These are phyloP conservation scores for Zymoseptoria tritici DNA, from an alignment of 2,329 filamentous ascomycete species.

Conservation along the genomic window DNA sequence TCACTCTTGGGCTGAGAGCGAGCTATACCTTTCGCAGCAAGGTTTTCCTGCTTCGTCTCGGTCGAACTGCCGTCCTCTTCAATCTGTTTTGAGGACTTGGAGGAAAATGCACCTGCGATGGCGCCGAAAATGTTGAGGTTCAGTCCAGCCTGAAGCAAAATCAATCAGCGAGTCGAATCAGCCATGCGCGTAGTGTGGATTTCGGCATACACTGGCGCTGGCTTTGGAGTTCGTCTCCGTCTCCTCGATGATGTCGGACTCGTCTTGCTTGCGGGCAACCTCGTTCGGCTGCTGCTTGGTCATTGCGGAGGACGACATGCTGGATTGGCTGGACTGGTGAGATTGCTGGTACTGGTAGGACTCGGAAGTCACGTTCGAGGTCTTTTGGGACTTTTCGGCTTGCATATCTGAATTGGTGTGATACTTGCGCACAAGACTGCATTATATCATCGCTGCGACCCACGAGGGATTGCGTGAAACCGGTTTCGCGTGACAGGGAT, in stretches of 20 bases:
- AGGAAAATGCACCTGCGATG: conserved; percentile 28
- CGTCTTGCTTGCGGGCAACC: conserved; percentile 8
- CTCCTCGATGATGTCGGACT: conserved; percentile 19
- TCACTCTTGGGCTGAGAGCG: neutral
- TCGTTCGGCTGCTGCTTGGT: conserved; percentile 9
- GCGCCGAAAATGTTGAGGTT: conserved; percentile 33
- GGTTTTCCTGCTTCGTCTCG: conserved; percentile 25
- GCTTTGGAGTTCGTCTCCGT: conserved; percentile 28
- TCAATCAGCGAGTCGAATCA: neutral
- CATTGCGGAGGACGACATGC: conserved; percentile 9
- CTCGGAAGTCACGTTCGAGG: neutral
- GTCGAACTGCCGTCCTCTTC: conserved; percentile 25
- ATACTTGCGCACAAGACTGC: neutral
- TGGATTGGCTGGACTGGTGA: neutral
- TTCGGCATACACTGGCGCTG: conserved; percentile 26
- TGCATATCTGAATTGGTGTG: neutral
- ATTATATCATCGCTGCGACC: neutral
- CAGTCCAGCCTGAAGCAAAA: conserved; percentile 27
- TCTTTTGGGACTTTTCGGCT: neutral
- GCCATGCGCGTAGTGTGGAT: neutral
- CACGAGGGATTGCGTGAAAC: neutral
- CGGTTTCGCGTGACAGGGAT: neutral
- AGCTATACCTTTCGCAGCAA: conserved; percentile 23
- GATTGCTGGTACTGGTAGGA: neutral
- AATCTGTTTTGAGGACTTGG: conserved; percentile 28